Base-by-base conservation (phyloP, 2,329 filamentous ascomycete genomes). In the Sporothrix brasiliensis region DNA sequence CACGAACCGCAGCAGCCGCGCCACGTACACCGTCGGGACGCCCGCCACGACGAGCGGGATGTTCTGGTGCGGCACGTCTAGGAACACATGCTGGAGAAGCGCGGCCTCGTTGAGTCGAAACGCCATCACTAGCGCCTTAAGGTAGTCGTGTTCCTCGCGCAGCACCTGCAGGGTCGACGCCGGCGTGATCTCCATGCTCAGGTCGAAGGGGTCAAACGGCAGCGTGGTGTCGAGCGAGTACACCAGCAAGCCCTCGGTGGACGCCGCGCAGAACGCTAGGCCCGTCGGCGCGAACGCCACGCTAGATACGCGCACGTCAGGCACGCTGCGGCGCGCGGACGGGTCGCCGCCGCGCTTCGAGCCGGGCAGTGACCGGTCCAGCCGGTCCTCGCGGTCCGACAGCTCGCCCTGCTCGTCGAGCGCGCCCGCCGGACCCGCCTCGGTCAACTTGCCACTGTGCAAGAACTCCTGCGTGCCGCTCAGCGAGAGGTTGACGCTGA, bases 401-500 rank as follows among this genome's bases (percentile, higher is more conserved):
- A 90, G 91, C 77, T 97, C 94, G 52, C 92, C 93, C 77, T 91
- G 88, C 68, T 93, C 91, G 77, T 99, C 94, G 21, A 99, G 86
- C n/a, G 97, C 87, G 9, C 86, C 94, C 69, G 86, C 82, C 0
- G 95, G 92, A 1, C 95, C 95, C 16, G 92, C 94, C 81, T 98
- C 95, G 13, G 94, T 97, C 76, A 99, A 86, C 24, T 92, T 85
- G 76, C 91, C 92, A 82, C 93, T 97, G 85, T 97, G 98, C 74
- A 99, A 86, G 80, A 97, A 97, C 79, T 99, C 95, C 77, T 98
- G 94, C 0, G 95, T 99, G 61, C 95, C 95, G 24, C 97, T 94
- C 2, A 99, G 84, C 1, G 94, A 97, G n/a, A 97, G 84, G 79
- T 99, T 99, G 77, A 97, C 88, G 75, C 92, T 97, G 76, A 98